Base-by-base conservation (phyloP, 2,329 filamentous ascomycete genomes). In the Colletotrichum godetiae region DNA sequence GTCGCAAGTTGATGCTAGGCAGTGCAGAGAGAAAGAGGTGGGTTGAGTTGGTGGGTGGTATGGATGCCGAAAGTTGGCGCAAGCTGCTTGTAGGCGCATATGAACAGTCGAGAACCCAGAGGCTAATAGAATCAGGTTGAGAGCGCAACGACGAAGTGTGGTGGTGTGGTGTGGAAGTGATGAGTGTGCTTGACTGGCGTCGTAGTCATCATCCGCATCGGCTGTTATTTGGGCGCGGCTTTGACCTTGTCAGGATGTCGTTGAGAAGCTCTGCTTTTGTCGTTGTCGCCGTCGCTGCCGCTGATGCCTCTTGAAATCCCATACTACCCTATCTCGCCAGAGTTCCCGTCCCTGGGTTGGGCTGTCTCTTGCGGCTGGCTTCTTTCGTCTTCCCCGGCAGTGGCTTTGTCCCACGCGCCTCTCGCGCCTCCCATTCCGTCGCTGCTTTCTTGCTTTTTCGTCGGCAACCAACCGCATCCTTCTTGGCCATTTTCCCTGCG, bases 381-480 rank as follows among this genome's bases (percentile, higher is more conserved):
- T 53, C 60, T 33, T 24, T 63, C 59, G 59, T 49, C 31, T 69
- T 58, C 59, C 59, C 66, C 66, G 66, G 70, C 42, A 72, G 66
- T 64, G 66, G 66, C 53, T 69, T 72, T 72, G 59, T 72, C 59
- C 63, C 53, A 59, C 37, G 70, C 70, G 70, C 70, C 67, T 65
- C 67, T 63, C 67, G 70, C 70, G 70, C 56, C 70, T 73, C 67
- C 46, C 55, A 29, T 70, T 70, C 70, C 60, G 70, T 73, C 46
- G 60, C 64, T 22, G 60, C 42, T 42, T 70, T 61, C 56, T 70
- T 73, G 60, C 67, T 73, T 73, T 70, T 70, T 29, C 70, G 29
- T 69, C 67, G 70, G 60, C 67, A 65, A 62, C 60, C 70, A 65
- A 62, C 67, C 60, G 67, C 53, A 70, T 70, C 46, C 33, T 33